Evolutionary conservation across 2,329 filamentous ascomycete genomes (phyloP).

Genomic region (Exophiala alcalophila): DNA sequence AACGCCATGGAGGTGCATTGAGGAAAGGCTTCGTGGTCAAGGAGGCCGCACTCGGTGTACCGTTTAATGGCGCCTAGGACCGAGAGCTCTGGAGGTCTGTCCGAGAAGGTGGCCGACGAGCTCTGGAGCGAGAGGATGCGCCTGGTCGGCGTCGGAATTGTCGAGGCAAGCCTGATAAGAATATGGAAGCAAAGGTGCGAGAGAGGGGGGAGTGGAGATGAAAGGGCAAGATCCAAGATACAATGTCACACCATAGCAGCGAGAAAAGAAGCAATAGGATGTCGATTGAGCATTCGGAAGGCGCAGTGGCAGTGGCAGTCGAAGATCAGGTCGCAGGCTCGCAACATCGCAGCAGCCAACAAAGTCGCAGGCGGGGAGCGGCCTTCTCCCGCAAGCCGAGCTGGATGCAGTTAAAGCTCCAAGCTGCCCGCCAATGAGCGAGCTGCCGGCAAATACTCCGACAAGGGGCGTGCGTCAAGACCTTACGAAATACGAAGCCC

Average conservation of each 20-base stretch:
- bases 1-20: constrained; percentile 24
- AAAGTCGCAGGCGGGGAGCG: no score
- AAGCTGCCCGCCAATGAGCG: constrained; percentile 1
- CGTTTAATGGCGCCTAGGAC: constrained; percentile 25
- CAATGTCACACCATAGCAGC: no score
- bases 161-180: background rate
- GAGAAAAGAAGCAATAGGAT: no score
- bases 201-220: constrained; percentile 3
- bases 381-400: constrained; percentile 6
- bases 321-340: no score
- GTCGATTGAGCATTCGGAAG: no score
- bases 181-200: constrained; percentile 1
- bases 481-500: constrained; percentile 12
- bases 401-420: constrained; percentile 5
- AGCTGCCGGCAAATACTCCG: background rate
- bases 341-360: no score
- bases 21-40: constrained; percentile 4
- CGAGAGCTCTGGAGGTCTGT: no score
- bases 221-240: background rate
- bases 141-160: background rate
- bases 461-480: background rate
- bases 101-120: no score
- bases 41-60: no score
- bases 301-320: no score
- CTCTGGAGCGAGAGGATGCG: background rate